Percentiles rank a stretch among this genome's conserved stretches.
Evolutionary conservation across 192 early-diverging fungal genomes (phyloP).

Genomic region (Funneliformis geosporum): DNA sequence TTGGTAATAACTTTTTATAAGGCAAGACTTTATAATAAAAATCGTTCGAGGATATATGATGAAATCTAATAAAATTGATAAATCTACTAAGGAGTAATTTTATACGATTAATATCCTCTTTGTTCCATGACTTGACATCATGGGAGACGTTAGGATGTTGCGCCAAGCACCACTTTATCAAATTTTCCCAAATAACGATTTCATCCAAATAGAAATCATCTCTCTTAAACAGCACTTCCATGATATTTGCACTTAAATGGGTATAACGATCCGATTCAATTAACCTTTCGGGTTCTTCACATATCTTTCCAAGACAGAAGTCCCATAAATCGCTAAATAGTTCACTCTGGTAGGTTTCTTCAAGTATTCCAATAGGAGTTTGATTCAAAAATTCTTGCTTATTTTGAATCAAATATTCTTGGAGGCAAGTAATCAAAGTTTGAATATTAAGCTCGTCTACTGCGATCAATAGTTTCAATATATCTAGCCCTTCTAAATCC

Average conservation of each 20-base stretch:
- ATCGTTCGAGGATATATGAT: not conserved
- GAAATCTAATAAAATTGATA: no score
- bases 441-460: not conserved
- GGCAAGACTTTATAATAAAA: not conserved
- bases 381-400: not conserved
- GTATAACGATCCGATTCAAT: not conserved
- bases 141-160: not conserved
- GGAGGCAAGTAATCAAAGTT: not conserved
- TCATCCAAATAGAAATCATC: conserved; percentile 1
- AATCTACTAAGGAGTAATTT: not conserved
- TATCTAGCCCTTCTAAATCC: not conserved
- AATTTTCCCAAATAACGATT: not conserved
- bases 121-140: not conserved
- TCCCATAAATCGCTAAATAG: not conserved
- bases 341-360: not conserved
- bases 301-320: not conserved
- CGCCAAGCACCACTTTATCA: not conserved
- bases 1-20: not conserved
- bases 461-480: not conserved
- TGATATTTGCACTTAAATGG: not conserved
- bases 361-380: not conserved
- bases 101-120: not conserved
- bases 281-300: not conserved
- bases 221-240: not conserved
- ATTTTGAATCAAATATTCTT: not conserved